Conservation (phyloP, 306 rosid species). For the Vicia faba region DNA sequence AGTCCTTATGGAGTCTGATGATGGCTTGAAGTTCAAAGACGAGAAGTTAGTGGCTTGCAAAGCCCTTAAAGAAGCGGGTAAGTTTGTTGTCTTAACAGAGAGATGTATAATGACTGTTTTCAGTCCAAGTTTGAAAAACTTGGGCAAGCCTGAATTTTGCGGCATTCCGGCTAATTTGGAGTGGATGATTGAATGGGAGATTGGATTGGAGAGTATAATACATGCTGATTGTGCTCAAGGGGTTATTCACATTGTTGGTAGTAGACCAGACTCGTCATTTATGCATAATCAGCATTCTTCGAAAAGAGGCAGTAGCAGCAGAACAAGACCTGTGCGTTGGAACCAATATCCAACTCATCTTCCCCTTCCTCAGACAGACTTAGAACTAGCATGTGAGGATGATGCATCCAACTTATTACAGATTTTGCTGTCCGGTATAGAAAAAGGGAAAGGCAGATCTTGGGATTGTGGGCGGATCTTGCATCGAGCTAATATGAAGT, state of each 20-base stretch:
- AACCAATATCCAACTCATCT: slow-evolving; percentile 64
- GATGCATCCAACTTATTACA: slow-evolving; percentile 66
- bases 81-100: slow-evolving; percentile 68
- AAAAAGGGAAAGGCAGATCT: slow-evolving; percentile 62
- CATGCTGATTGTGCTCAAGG: slow-evolving; percentile 64
- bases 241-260: slow-evolving; percentile 77
- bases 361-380: slow-evolving; percentile 79
- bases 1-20: slow-evolving; percentile 65
- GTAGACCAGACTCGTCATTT: slow-evolving; percentile 63
- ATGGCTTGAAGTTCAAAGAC: slow-evolving; percentile 63
- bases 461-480: slow-evolving; percentile 76
- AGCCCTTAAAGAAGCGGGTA: slow-evolving; percentile 78
- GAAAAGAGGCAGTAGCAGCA: slow-evolving; percentile 50
- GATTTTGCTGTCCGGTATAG: slow-evolving; percentile 57
- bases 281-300: slow-evolving; percentile 57
- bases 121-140: slow-evolving; percentile 62
- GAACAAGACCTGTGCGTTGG: slow-evolving; percentile 55
- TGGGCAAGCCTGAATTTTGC: slow-evolving; percentile 75
- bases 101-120: slow-evolving; percentile 62
- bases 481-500: slow-evolving; percentile 64
- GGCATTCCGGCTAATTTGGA: slow-evolving; percentile 70
- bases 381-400: slow-evolving; percentile 61
- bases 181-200: slow-evolving; percentile 75
- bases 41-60: slow-evolving; percentile 76
- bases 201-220: slow-evolving; percentile 76